phyloP scores from a whole-genome alignment of 108 stramenopile species.

The Nannochloropsis oceanica region DNA sequence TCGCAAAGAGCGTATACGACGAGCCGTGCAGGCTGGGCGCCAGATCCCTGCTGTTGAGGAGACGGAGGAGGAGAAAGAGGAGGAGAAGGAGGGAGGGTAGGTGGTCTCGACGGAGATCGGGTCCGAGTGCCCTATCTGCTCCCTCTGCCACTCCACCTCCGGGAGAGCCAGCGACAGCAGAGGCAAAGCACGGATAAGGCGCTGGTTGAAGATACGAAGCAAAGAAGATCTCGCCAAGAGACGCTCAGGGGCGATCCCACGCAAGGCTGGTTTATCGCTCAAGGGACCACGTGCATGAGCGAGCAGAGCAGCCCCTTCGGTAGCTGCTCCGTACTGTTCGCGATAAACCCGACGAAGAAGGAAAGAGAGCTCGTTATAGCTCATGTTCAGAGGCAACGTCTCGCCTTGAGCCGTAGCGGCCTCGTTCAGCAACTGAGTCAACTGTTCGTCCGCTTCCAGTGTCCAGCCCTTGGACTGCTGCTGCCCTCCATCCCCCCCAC shows the following conservation, averaged over 20 bases:
- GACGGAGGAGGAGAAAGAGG: background rate
- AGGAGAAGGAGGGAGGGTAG: background rate
- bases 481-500: background rate
- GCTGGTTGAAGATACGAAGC: constrained; percentile 58
- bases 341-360: background rate
- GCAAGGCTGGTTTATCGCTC: background rate
- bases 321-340: background rate
- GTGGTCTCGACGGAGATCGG: background rate
- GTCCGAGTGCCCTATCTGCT: constrained; percentile 1
- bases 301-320: background rate
- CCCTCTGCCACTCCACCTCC: constrained; percentile 46
- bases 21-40: constrained; percentile 6
- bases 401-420: background rate
- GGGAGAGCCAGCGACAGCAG: constrained; percentile 54
- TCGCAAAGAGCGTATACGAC: background rate
- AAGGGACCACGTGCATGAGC: background rate
- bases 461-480: background rate
- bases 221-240: constrained; percentile 56
- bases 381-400: background rate
- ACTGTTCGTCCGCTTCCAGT: constrained; percentile 14
- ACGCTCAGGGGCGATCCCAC: background rate
- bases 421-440: constrained; percentile 21
- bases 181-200: constrained; percentile 50
- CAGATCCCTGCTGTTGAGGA: background rate
- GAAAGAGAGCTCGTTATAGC: background rate